phyloP scores from a whole-genome alignment of 2,329 filamentous ascomycete genomes.

The Fusarium miscanthi region DNA sequence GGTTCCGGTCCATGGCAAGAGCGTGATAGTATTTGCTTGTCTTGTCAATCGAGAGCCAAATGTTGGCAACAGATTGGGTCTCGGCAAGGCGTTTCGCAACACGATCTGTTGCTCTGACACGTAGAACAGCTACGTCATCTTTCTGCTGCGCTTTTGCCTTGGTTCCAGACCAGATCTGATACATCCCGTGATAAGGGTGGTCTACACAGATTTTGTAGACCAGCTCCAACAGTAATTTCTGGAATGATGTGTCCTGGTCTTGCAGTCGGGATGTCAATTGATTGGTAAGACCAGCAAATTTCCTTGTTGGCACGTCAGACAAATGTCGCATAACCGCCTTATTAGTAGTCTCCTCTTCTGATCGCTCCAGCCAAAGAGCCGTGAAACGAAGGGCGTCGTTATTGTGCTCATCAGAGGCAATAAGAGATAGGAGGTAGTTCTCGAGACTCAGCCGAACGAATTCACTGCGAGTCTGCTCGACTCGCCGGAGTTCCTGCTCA shows the following conservation, averaged over 20 bases:
- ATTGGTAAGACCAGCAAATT: slow-evolving; percentile 94
- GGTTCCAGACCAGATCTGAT: slow-evolving; percentile 90
- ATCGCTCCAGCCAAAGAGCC: slow-evolving; percentile 91
- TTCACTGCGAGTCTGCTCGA: slow-evolving; percentile 79
- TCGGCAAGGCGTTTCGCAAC: slow-evolving; percentile 71
- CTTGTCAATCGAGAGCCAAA: slow-evolving; percentile 79
- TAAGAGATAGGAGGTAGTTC: slow-evolving; percentile 89
- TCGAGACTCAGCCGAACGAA: slow-evolving; percentile 91
- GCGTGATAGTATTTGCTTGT: slow-evolving; percentile 75
- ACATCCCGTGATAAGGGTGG: slow-evolving; percentile 97
- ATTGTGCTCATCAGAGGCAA: slow-evolving; percentile 87
- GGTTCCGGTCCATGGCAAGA: slow-evolving; percentile 73
- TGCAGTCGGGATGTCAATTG: slow-evolving; percentile 94
- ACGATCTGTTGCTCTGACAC: slow-evolving; percentile 77
- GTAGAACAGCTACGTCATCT: slow-evolving; percentile 79
- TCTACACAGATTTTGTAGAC: slow-evolving; percentile 88
- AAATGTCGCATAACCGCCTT: slow-evolving; percentile 78
- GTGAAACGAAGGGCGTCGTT: slow-evolving; percentile 93
- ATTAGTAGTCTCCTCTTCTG: slow-evolving; percentile 80
- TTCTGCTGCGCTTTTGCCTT: slow-evolving; percentile 75
- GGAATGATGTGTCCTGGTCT: slow-evolving; percentile 76
- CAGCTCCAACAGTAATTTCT: slow-evolving; percentile 77
- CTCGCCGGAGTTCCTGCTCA: slow-evolving; percentile 83
- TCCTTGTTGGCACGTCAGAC: slow-evolving; percentile 82
- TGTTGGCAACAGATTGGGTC: slow-evolving; percentile 61